Conservation (phyloP, 495 filamentous ascomycete species). For the Staphylotrichum tortipilum region DNA sequence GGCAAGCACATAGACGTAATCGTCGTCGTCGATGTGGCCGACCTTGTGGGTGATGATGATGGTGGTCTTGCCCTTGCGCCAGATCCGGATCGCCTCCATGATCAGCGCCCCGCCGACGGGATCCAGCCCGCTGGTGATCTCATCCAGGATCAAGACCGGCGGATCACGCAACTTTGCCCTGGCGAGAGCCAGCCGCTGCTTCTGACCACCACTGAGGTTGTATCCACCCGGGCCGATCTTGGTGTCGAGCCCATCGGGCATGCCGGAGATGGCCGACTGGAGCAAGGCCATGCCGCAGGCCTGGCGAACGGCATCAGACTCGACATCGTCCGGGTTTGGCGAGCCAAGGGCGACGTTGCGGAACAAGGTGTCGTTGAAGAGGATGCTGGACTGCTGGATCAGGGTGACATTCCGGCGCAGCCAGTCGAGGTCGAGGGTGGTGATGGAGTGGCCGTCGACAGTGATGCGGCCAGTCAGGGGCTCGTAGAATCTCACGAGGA, state of each 20-base stretch:
- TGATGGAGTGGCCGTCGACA: constrained; percentile 58
- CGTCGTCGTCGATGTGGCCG: constrained; percentile 61
- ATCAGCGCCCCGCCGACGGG: constrained; percentile 55
- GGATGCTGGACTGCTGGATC: constrained; percentile 70
- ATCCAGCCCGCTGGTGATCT: constrained; percentile 79
- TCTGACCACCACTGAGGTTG: constrained; percentile 77
- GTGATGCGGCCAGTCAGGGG: constrained; percentile 56
- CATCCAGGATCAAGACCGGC: constrained; percentile 79
- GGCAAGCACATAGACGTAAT: constrained; percentile 78
- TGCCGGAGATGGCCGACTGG: constrained; percentile 55
- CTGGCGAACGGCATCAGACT: constrained; percentile 45
- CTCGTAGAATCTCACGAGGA: constrained; percentile 70
- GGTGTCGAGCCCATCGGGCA: constrained; percentile 71
- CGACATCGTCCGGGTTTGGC: constrained; percentile 38
- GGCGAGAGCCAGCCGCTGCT: constrained; percentile 66
- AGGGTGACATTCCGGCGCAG: constrained; percentile 71
- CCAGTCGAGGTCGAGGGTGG: constrained; percentile 59
- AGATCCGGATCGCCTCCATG: constrained; percentile 63
- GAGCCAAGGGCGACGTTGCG: constrained; percentile 75
- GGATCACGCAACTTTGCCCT: constrained; percentile 69
- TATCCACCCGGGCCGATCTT: constrained; percentile 60
- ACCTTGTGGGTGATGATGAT: constrained; percentile 91
- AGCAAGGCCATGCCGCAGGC: constrained; percentile 62
- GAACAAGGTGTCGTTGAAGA: constrained; percentile 78
- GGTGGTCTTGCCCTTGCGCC: constrained; percentile 73